phyloP scores from a whole-genome alignment of 208 protist species.

The Leishmania arabica region DNA sequence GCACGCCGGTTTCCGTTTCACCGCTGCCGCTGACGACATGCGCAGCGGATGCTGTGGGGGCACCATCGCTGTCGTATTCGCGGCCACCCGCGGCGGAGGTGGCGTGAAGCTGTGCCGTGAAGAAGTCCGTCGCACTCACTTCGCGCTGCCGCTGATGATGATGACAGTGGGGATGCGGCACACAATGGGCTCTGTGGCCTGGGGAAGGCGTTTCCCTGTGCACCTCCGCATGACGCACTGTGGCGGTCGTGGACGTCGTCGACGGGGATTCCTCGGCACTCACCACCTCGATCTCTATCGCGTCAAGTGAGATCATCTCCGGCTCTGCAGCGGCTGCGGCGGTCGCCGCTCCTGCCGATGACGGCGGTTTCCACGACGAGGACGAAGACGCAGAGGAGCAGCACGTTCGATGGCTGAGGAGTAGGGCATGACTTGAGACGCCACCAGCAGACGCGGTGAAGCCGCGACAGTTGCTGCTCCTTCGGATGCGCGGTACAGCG shows the following conservation, averaged over 20 bases:
- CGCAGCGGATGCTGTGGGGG: not conserved
- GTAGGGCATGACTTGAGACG: not conserved
- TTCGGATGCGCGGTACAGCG: not conserved
- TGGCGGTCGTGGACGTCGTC: not conserved
- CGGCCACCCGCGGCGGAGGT: not conserved
- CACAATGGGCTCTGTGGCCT: not conserved
- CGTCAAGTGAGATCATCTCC: conserved; percentile 62
- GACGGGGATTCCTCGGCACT: conserved; percentile 1
- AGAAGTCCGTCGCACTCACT: not conserved
- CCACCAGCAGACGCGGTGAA: not conserved
- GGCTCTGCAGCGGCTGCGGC: conserved; percentile 27
- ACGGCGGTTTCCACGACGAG: not conserved
- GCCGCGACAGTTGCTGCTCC: not conserved
- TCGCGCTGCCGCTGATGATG: not conserved
- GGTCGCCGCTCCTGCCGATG: not conserved
- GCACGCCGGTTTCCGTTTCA: not conserved
- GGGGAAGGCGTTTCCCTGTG: not conserved
- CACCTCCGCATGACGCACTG: not conserved
- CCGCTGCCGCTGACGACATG: not conserved
- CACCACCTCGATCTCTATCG: conserved; percentile 27
- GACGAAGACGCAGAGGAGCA: not conserved
- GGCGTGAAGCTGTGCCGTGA: not conserved
- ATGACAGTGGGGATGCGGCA: not conserved
- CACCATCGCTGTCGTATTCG: not conserved
- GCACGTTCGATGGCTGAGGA: not conserved